A percentile compares a stretch with the other conserved stretches of the same genome.
These are phyloP conservation scores for Umbelopsis isabellina DNA, from an alignment of 192 early-diverging fungal genomes.

Conservation along the genomic window DNA sequence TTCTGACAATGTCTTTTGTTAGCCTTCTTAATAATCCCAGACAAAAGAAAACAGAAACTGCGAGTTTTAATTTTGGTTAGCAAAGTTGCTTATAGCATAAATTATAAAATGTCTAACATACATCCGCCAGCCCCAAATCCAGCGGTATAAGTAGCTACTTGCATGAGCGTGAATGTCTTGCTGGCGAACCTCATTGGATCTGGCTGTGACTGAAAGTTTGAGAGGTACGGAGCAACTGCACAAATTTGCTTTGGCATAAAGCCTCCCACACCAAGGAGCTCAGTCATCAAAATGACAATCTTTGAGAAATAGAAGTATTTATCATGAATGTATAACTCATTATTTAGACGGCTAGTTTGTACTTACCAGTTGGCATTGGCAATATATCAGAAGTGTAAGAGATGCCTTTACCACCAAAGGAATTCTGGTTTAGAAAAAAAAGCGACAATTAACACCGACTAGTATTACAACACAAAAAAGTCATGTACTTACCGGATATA, in stretches of 20 bases:
- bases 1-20: slow-evolving; percentile 36
- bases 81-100: neutral
- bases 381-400: slow-evolving; percentile 31
- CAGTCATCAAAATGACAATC: slow-evolving; percentile 33
- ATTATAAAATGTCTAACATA: neutral
- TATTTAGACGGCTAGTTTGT: too few species aligned
- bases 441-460: neutral
- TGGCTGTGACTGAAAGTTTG: slow-evolving; percentile 27
- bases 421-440: slow-evolving; percentile 7
- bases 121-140: slow-evolving; percentile 32
- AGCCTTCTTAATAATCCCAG: slow-evolving; percentile 36
- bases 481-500: slow-evolving; percentile 25
- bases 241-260: slow-evolving; percentile 31
- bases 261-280: slow-evolving; percentile 36
- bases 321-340: neutral
- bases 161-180: slow-evolving; percentile 29
- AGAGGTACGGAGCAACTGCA: slow-evolving; percentile 28
- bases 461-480: neutral
- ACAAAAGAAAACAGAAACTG: slow-evolving; percentile 34
- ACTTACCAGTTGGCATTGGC: slow-evolving; percentile 32
- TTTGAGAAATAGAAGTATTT: neutral
- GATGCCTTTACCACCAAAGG: slow-evolving; percentile 38
- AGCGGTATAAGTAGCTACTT: slow-evolving; percentile 31
- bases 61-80: neutral
- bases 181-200: slow-evolving; percentile 32